Percentiles rank a stretch among this genome's conserved stretches.
Conservation (phyloP, 371 early-diverging fungal genomes). For the Apophysomyces sp. region DNA sequence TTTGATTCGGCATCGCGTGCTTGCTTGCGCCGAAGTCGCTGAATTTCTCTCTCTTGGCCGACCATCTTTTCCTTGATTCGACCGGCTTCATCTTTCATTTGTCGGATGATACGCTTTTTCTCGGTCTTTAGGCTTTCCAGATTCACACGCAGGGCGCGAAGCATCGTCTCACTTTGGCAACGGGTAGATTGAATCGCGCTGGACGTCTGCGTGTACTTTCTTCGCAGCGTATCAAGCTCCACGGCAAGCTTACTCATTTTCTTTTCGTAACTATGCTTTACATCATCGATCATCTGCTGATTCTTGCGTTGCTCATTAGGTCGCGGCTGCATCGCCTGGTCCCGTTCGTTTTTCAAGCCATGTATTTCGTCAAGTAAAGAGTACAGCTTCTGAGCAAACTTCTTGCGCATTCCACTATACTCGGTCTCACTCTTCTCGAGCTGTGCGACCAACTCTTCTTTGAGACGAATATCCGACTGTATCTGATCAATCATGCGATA, state of each 20-base stretch:
- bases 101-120: slow-evolving; percentile 76
- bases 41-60: slow-evolving; percentile 71
- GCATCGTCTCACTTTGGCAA: slow-evolving; percentile 50
- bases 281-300: slow-evolving; percentile 24
- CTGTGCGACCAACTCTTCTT: slow-evolving; percentile 53
- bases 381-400: slow-evolving; percentile 69
- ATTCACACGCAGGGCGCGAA: slow-evolving; percentile 50
- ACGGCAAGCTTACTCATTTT: slow-evolving; percentile 65
- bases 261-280: slow-evolving; percentile 59
- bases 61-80: slow-evolving; percentile 63
- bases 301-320: slow-evolving; percentile 17
- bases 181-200: slow-evolving; percentile 54
- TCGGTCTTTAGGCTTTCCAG: slow-evolving; percentile 70
- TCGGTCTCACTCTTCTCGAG: slow-evolving; percentile 59
- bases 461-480: slow-evolving; percentile 67
- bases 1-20: slow-evolving; percentile 59
- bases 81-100: slow-evolving; percentile 75
- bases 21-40: slow-evolving; percentile 66
- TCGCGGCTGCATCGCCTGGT: slow-evolving; percentile 45
- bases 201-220: slow-evolving; percentile 57
- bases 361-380: slow-evolving; percentile 56
- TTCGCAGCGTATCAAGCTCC: slow-evolving; percentile 61
- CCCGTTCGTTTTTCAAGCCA: slow-evolving; percentile 57
- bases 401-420: slow-evolving; percentile 50
- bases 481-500: slow-evolving; percentile 56